Evolutionary conservation across 805 yeast genomes (phyloP).

Genomic region (Yarrowia porcina): DNA sequence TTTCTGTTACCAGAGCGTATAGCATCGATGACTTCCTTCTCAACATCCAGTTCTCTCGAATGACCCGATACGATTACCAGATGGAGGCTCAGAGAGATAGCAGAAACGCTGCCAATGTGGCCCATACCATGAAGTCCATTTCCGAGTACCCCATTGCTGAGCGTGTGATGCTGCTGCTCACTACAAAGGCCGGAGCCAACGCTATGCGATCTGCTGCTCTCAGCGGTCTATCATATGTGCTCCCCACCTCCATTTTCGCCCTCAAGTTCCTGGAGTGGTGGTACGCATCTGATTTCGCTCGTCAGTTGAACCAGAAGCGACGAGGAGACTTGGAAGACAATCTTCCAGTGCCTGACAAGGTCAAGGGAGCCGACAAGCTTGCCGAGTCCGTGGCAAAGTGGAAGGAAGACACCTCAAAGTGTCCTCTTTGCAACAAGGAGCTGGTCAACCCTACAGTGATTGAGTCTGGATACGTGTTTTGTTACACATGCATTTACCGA

Average conservation of each 20-base stretch:
- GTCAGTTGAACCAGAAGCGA: constrained; percentile 49
- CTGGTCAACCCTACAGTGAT: constrained; percentile 79
- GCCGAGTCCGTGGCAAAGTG: constrained; percentile 34
- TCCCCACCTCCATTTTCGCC: constrained; percentile 79
- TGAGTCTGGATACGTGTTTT: constrained; percentile 88
- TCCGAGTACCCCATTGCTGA: constrained; percentile 26
- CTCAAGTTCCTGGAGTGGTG: constrained; percentile 92
- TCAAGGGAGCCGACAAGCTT: constrained; percentile 27
- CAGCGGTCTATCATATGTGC: constrained; percentile 41
- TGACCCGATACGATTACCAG: constrained; percentile 40
- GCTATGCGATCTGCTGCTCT: constrained; percentile 30
- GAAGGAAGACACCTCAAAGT: constrained; percentile 29
- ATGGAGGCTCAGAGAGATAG: constrained; percentile 32
- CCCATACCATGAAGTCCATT: constrained; percentile 19
- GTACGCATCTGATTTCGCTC: constrained; percentile 71
- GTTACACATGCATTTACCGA: constrained; percentile 79
- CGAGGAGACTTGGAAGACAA: constrained; percentile 32
- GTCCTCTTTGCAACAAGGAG: constrained; percentile 56
- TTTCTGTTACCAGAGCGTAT: constrained; percentile 64
- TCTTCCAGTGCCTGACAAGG: constrained; percentile 30
- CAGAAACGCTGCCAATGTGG: constrained; percentile 17
- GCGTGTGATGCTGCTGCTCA: constrained; percentile 27
- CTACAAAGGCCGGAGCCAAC: constrained; percentile 38
- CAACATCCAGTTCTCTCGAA: constrained; percentile 62
- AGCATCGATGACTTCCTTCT: constrained; percentile 58